Evolutionary conservation across 2,329 filamentous ascomycete species (phyloP), one percentile per base, ranked within the genome.

Genomic region (Graphilbum sp.): DNA sequence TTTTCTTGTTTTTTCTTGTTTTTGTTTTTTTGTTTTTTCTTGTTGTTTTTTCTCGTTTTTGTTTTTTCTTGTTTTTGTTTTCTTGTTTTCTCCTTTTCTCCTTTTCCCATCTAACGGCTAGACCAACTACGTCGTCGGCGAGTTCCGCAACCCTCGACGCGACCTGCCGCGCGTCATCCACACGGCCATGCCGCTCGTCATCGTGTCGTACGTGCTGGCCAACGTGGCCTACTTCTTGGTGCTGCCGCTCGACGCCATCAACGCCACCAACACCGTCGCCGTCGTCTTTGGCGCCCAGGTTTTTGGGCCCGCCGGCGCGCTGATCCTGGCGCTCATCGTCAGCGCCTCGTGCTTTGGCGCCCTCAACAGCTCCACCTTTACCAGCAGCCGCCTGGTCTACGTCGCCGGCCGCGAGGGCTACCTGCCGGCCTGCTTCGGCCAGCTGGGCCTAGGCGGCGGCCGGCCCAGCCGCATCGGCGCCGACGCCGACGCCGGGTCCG

Each of bases 81-180:
- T n/a, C n/a, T n/a, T 24, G 6, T 24, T 24, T 24, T 24, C 21
- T 11, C 21, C 21, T 4, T 12, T 11, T 25, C 29, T 23, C 9
- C 27, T 20, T 6, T 12, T 4, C n/a, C 18, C 20, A 9, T 5
- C 38, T 40, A 25, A 36, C 27, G 33, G 18, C 10, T 45, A 90
- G 84, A 93, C 88, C 45, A 98, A 95, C 59, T 98, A 95, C 52
- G 90, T 98, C 7, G 86, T 92, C 1, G 90, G 87, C 49, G 90
- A 98, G 59, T 96, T 98, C 63, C 81, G 86, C 50, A 87, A 95
- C 52, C 85, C 90, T 1, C 72, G 72, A 35, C 77, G 86, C 45
- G 90, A 98, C 55, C 75, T 98, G 10, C 90, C 90, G 1, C 76
- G 85, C 18, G 87, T 95, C 20, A 94, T 98, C 41, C 90, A 98